Evolutionary conservation across 208 protist genomes (phyloP), one percentile per base, ranked within the genome.

Genomic region (Trypanosoma platydactyli): DNA sequence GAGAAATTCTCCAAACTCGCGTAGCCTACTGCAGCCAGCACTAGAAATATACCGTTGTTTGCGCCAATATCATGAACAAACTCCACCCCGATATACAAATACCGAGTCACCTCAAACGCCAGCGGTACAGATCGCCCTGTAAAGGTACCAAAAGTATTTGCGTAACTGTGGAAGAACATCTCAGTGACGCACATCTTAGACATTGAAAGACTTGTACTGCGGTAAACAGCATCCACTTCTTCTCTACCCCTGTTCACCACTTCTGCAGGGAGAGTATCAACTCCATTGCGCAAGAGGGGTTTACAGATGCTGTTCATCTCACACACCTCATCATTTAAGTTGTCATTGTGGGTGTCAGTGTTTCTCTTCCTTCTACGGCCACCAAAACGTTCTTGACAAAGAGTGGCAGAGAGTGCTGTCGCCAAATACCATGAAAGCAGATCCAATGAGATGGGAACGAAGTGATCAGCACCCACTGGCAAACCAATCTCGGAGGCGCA

Each of bases 401-500:
- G 25, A 12, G 58, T 24, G n/a, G 51, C 58, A 52, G 2, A 64
- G 20, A 64, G 46, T 22, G 58, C 41, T 15, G 58, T 24, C 20
- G 44, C 29, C 41, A 64, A 38, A 22, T 64, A 64, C 58, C 58
- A 64, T 29, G 58, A 33, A 40, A 64, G 22, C 25, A 64, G 41
- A 41, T 64, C 44, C 25, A 64, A 54, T n/a, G 62, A 57, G 6
- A 40, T 27, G 12, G 62, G 24, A 52, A 18, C 49, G 46, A 48
- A 41, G 20, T 29, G 24, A 44, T 51, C 33, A 9, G 5, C 42
- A 46, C 41, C 42, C 27, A 40, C 15, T 16, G 40, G 3, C 15
- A 68, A 5, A 20, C 62, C 62, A 50, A 68, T 25, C n/a, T 68
- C 52, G 22, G 50, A 68, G 9, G 62, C 62, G 50, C 62, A 68